These are phyloP conservation scores for Aspergillus sp. DNA, from an alignment of 2,329 filamentous ascomycete species.

Conservation along the genomic window DNA sequence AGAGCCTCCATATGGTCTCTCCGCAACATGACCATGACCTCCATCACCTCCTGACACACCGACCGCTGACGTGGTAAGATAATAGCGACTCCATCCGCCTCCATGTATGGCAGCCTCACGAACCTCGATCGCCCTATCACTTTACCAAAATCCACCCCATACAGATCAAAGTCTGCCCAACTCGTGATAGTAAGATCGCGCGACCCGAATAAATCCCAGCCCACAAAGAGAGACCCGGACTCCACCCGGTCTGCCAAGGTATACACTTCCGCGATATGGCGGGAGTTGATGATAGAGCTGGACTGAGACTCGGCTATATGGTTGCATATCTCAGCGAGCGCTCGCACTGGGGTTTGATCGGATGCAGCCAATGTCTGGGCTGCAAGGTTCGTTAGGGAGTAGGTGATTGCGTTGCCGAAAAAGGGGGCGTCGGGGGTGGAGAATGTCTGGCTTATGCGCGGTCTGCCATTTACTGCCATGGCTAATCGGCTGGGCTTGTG, in stretches of 20 bases:
- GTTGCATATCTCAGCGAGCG: constrained; percentile 1
- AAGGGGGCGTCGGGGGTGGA: background rate
- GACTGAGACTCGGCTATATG: constrained; percentile 1
- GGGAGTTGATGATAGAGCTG: background rate
- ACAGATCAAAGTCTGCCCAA: constrained; percentile 12
- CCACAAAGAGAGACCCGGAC: constrained; percentile 2
- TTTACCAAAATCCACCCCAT: constrained; percentile 10
- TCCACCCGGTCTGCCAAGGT: constrained; percentile 1
- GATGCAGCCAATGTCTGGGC: background rate
- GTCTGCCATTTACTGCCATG: constrained; percentile 6
- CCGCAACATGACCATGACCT: too few species aligned
- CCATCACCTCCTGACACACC: too few species aligned
- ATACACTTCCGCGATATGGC: constrained; percentile 7
- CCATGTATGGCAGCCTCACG: constrained; percentile 9
- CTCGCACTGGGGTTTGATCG: background rate
- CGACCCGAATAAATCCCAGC: constrained; percentile 15
- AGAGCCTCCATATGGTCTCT: too few species aligned
- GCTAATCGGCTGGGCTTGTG: background rate
- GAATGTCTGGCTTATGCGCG: background rate
- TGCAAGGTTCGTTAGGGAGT: background rate
- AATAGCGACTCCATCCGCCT: constrained; percentile 1
- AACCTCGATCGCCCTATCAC: constrained; percentile 2
- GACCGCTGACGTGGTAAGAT: too few species aligned
- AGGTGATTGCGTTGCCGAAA: constrained; percentile 5
- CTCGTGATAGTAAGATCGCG: constrained; percentile 14